Conservation (phyloP, 441 rosid genomes). For the California macrophylla region DNA sequence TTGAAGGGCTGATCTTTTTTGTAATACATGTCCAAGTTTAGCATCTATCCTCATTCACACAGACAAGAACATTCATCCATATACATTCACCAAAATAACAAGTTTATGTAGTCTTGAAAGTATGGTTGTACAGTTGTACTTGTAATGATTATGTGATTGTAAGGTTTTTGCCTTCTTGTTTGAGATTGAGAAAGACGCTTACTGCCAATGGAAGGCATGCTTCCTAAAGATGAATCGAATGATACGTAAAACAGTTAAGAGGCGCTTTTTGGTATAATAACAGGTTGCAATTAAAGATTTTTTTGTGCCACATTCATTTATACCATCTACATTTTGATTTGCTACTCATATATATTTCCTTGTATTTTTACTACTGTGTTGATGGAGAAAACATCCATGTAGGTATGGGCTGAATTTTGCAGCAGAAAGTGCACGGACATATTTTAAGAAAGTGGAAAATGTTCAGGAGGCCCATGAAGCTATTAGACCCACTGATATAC, state of each 20-base stretch:
- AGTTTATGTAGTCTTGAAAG: not conserved
- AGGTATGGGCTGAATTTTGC: constrained; percentile 71
- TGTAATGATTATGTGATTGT: not conserved
- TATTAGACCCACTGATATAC: constrained; percentile 79
- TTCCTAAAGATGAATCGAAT: not conserved
- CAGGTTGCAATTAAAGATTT: not conserved
- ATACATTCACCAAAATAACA: not conserved
- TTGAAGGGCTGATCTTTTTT: not conserved
- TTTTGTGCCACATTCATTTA: not conserved
- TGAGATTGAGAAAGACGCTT: not conserved
- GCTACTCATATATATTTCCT: not conserved
- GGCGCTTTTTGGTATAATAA: not conserved
- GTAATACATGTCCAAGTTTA: not conserved
- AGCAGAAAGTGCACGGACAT: constrained; percentile 54
- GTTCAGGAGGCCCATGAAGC: constrained; percentile 99
- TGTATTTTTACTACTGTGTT: not conserved
- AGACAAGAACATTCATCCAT: not conserved
- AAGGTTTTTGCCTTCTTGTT: not conserved
- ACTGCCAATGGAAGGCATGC: not conserved
- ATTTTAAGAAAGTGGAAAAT: constrained; percentile 87
- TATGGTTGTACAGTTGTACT: not conserved
- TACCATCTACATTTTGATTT: not conserved
- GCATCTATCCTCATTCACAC: not conserved
- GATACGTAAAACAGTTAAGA: not conserved
- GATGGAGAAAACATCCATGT: constrained; percentile 20